Evolutionary conservation across 2,329 filamentous ascomycete species (phyloP).

Genomic region (Aspergillus latus): DNA sequence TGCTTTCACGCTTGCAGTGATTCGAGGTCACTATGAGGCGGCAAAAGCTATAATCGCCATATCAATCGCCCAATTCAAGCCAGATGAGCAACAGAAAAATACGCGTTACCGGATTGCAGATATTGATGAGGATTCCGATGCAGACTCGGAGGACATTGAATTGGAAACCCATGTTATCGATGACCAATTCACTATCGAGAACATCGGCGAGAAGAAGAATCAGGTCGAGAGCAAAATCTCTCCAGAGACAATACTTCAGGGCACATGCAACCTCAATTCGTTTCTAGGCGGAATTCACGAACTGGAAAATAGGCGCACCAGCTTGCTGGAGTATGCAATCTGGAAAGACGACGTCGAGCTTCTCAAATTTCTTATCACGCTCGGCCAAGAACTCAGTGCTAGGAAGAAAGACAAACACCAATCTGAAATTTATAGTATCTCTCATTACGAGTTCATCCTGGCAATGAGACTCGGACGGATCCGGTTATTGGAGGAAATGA

Average conservation of each 20-base stretch:
- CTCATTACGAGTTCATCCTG: conserved; percentile 33
- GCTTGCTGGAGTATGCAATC: conserved; percentile 50
- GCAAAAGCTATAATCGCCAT: conserved; percentile 71
- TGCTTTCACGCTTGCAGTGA: conserved; percentile 68
- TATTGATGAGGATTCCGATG: conserved; percentile 38
- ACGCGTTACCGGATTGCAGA: conserved; percentile 34
- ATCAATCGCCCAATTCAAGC: conserved; percentile 65
- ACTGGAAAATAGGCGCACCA: not conserved
- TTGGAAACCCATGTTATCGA: conserved; percentile 57
- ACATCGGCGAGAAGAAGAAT: conserved; percentile 68
- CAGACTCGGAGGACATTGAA: conserved; percentile 24
- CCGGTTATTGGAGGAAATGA: conserved; percentile 53
- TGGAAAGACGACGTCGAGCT: conserved; percentile 54
- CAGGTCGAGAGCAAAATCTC: conserved; percentile 64
- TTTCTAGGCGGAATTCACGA: conserved; percentile 20
- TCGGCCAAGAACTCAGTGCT: conserved; percentile 35
- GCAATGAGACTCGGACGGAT: conserved; percentile 46
- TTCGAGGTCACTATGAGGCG: conserved; percentile 63
- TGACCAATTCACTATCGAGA: conserved; percentile 71
- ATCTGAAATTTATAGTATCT: conserved; percentile 18
- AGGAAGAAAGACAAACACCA: conserved; percentile 10
- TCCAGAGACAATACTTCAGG: conserved; percentile 56
- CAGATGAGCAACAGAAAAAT: conserved; percentile 53
- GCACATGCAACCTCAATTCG: conserved; percentile 34
- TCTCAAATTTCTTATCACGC: conserved; percentile 59